These are phyloP conservation scores for Penicillium ucsense DNA, from an alignment of 495 filamentous ascomycete species.

Conservation along the genomic window DNA sequence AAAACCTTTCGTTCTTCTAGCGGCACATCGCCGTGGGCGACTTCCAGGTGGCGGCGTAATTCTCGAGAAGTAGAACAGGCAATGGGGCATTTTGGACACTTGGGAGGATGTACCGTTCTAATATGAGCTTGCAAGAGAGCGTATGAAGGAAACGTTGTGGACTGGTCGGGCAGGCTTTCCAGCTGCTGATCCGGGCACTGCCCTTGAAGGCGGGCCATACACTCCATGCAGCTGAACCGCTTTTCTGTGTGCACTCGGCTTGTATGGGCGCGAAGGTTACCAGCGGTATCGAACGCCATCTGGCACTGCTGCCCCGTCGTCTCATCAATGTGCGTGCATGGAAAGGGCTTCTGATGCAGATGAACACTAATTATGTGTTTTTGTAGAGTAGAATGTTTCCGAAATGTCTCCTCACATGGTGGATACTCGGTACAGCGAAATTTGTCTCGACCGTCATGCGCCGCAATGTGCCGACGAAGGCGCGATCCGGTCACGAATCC, in stretches of 20 bases:
- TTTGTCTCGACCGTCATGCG: slow-evolving; percentile 58
- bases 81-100: slow-evolving; percentile 62
- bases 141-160: slow-evolving; percentile 60
- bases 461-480: slow-evolving; percentile 56
- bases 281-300: slow-evolving; percentile 60
- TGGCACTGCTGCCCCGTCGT: slow-evolving; percentile 49
- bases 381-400: slow-evolving; percentile 80
- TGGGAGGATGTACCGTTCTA: slow-evolving; percentile 56
- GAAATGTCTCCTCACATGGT: slow-evolving; percentile 68
- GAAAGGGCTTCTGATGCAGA: slow-evolving; percentile 55
- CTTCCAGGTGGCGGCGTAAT: slow-evolving; percentile 60
- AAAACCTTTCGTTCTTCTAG: slow-evolving; percentile 54
- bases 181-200: slow-evolving; percentile 7
- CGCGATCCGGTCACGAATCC: slow-evolving; percentile 66
- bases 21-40: slow-evolving; percentile 51
- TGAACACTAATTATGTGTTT: slow-evolving; percentile 70
- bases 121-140: slow-evolving; percentile 62
- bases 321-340: slow-evolving; percentile 50
- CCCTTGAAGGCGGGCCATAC: slow-evolving; percentile 29
- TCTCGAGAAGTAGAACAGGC: slow-evolving; percentile 50
- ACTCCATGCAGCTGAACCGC: slow-evolving; percentile 65
- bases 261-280: slow-evolving; percentile 59
- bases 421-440: slow-evolving; percentile 65
- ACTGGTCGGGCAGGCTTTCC: slow-evolving; percentile 4
- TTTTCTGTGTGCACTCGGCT: slow-evolving; percentile 57